These are phyloP conservation scores for Boletus chippewaensis DNA, from an alignment of 1,284 basidiomycete species.

Conservation along the genomic window DNA sequence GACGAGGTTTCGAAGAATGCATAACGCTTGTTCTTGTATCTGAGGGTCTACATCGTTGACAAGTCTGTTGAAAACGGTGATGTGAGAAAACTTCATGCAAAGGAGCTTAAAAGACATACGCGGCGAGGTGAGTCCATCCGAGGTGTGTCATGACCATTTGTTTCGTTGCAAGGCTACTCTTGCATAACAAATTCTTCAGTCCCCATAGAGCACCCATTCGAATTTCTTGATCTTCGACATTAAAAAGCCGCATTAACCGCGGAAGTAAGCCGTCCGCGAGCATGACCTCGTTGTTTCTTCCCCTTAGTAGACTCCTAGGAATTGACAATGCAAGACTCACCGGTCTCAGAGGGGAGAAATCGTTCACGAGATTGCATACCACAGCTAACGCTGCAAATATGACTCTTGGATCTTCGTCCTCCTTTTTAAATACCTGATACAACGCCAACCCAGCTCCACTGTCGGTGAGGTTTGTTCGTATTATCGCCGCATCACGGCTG, in stretches of 20 bases:
- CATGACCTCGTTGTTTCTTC: conserved; percentile 25
- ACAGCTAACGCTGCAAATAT: conserved; percentile 67
- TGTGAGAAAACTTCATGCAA: not conserved
- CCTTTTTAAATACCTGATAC: conserved; percentile 50
- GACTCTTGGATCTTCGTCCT: conserved; percentile 65
- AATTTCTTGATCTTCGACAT: conserved; percentile 49
- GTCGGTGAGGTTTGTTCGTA: conserved; percentile 80
- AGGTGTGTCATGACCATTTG: conserved; percentile 55
- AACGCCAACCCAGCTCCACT: conserved; percentile 69
- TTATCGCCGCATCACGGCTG: conserved; percentile 67
- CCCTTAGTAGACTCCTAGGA: not conserved
- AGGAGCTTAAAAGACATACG: conserved; percentile 35
- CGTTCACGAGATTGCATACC: conserved; percentile 79
- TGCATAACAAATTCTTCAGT: conserved; percentile 70
- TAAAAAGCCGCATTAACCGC: conserved; percentile 53
- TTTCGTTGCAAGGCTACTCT: conserved; percentile 54
- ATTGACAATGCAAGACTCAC: conserved; percentile 37
- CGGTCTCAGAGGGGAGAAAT: conserved; percentile 75
- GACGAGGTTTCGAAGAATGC: conserved; percentile 56
- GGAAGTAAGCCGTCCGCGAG: conserved; percentile 60
- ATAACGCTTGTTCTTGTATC: conserved; percentile 62
- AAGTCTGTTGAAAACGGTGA: conserved; percentile 33
- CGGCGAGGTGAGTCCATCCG: conserved; percentile 51
- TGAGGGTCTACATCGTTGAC: conserved; percentile 43
- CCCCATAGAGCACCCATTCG: conserved; percentile 72